Evolutionary conservation across 352 stramenopile species (phyloP).

Genomic region (Pythium coloratum): DNA sequence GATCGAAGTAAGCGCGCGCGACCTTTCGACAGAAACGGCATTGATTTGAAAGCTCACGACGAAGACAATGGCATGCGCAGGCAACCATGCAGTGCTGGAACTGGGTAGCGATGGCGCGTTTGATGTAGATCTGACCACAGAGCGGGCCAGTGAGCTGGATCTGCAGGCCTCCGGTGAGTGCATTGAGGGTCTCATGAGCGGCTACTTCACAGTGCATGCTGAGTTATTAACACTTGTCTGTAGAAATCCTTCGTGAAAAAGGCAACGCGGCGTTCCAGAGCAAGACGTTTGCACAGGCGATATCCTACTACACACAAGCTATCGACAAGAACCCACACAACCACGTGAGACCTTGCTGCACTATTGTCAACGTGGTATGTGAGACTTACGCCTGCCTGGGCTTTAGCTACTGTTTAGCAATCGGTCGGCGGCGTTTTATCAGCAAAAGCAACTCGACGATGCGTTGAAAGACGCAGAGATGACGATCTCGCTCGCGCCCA

Average conservation of each 20-base stretch:
- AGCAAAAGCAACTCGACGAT: constrained; percentile 65
- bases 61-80: not conserved
- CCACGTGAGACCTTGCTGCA: constrained; percentile 38
- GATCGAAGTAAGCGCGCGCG: not conserved
- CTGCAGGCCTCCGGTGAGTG: constrained; percentile 26
- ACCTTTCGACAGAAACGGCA: not conserved
- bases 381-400: not conserved
- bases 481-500: constrained; percentile 76
- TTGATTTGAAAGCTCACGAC: not conserved
- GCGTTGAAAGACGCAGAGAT: constrained; percentile 84
- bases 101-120: constrained; percentile 29
- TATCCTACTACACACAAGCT: constrained; percentile 56
- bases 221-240: not conserved
- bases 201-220: not conserved
- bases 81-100: constrained; percentile 19
- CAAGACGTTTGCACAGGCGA: constrained; percentile 48
- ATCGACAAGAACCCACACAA: constrained; percentile 46
- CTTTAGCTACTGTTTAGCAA: constrained; percentile 81
- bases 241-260: constrained; percentile 47
- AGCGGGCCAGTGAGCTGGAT: constrained; percentile 13
- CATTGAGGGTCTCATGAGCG: not conserved
- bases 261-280: constrained; percentile 73
- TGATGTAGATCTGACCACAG: constrained; percentile 14
- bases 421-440: constrained; percentile 78
- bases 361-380: not conserved